Percentiles rank a stretch among this genome's conserved stretches.
Evolutionary conservation across 2,329 filamentous ascomycete genomes (phyloP).

Genomic region (Waltergamsia citrina): DNA sequence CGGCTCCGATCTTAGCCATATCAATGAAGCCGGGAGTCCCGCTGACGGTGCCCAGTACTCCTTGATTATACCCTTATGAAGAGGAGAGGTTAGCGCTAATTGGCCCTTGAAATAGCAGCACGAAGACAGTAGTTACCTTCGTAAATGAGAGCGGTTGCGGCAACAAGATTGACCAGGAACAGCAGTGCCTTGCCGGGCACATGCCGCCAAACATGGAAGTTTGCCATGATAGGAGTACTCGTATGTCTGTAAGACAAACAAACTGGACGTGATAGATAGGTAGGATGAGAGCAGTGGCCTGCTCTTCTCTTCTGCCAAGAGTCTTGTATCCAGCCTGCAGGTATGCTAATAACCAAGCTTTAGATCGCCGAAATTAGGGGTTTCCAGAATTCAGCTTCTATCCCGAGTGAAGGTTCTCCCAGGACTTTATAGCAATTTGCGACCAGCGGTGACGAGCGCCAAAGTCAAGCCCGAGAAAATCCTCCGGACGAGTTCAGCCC

Average conservation of each 20-base stretch:
- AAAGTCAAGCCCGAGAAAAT: too few relatives aligned
- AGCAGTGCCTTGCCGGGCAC: constrained; percentile 12
- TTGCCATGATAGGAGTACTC: constrained; percentile 6
- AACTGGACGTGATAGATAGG: neutral
- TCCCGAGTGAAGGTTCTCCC: too few relatives aligned
- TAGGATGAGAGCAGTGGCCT: neutral
- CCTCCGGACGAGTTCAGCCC: too few relatives aligned
- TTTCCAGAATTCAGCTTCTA: too few relatives aligned
- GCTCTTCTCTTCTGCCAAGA: neutral
- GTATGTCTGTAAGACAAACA: too few relatives aligned
- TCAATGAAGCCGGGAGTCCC: constrained; percentile 26
- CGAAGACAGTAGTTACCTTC: constrained; percentile 10
- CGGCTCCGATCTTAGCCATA: constrained; percentile 34
- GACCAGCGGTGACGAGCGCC: too few relatives aligned
- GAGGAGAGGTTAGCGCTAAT: too few relatives aligned
- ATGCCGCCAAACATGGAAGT: constrained; percentile 9
- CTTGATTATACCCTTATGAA: constrained; percentile 39
- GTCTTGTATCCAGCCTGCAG: too few relatives aligned
- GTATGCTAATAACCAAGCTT: too few relatives aligned
- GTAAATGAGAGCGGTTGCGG: constrained; percentile 12
- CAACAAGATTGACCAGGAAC: constrained; percentile 11
- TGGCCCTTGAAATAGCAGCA: too few relatives aligned
- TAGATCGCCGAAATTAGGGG: too few relatives aligned
- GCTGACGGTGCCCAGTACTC: constrained; percentile 43
- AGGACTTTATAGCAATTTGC: too few relatives aligned